phyloP scores from a whole-genome alignment of 2,329 filamentous ascomycete species.

The Fusarium pseudocircinatum region DNA sequence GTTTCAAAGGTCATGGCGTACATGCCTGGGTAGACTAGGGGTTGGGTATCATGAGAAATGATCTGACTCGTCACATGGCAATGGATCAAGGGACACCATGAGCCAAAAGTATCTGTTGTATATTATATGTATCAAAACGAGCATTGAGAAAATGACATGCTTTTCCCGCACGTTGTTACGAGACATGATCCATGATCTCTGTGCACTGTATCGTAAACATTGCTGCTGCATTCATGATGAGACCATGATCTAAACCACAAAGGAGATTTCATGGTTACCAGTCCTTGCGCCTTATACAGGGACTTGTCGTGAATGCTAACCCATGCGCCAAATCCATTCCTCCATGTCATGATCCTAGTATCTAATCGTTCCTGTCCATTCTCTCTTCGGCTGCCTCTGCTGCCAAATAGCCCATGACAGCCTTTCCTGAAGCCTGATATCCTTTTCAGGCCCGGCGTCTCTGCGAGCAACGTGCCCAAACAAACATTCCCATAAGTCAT shows the following conservation, averaged over 20 bases:
- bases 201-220: not conserved
- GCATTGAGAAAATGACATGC: slow-evolving; percentile 25
- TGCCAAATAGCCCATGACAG: slow-evolving; percentile 55
- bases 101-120: slow-evolving; percentile 33
- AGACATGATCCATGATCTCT: not conserved
- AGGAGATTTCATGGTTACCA: not conserved
- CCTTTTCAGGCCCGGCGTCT: slow-evolving; percentile 35
- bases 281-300: not conserved
- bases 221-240: not conserved
- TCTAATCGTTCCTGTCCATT: slow-evolving; percentile 10
- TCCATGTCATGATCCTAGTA: not conserved
- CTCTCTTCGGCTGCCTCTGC: slow-evolving; percentile 56
- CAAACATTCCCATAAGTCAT: slow-evolving; percentile 88
- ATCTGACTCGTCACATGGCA: slow-evolving; percentile 12
- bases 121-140: slow-evolving; percentile 39
- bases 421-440: slow-evolving; percentile 47
- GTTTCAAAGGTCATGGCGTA: slow-evolving; percentile 11
- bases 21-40: slow-evolving; percentile 25
- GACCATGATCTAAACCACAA: not conserved
- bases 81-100: slow-evolving; percentile 12
- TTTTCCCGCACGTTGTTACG: not conserved
- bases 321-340: not conserved
- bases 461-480: slow-evolving; percentile 69
- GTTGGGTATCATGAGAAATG: slow-evolving; percentile 11
- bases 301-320: not conserved